Conservation (phyloP, 2,329 filamentous ascomycete genomes). For the Xylaria hypoxylon region DNA sequence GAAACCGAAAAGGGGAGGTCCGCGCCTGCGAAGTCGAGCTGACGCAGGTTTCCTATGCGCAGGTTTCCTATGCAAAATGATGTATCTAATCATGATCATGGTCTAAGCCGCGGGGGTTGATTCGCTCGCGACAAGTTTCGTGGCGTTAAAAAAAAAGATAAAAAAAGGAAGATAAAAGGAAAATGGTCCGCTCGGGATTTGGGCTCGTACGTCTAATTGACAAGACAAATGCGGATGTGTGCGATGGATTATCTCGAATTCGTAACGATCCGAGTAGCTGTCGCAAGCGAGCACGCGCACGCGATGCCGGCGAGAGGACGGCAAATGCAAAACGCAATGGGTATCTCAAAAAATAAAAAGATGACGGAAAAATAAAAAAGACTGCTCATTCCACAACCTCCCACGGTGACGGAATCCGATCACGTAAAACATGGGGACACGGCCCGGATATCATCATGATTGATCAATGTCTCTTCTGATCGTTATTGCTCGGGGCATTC, state of each 20-base stretch:
- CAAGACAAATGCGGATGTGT: conserved; percentile 16
- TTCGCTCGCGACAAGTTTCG: not conserved
- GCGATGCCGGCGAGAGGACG: conserved; percentile 20
- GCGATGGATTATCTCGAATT: conserved; percentile 13
- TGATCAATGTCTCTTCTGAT: conserved; percentile 46
- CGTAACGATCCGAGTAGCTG: conserved; percentile 9
- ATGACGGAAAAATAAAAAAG: conserved; percentile 6
- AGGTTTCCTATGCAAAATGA: conserved; percentile 23
- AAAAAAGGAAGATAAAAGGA: too few relatives aligned
- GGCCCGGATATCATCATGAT: not conserved
- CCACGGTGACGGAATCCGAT: not conserved
- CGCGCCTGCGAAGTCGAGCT: conserved; percentile 5
- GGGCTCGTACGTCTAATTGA: conserved; percentile 23
- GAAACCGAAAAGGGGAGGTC: not conserved
- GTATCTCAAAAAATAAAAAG: conserved; percentile 49
- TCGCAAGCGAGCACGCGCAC: conserved; percentile 2
- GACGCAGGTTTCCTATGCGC: not conserved
- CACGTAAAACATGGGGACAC: not conserved
- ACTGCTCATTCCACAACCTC: not conserved
- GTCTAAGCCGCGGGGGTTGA: conserved; percentile 18
- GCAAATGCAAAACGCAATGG: conserved; percentile 44
- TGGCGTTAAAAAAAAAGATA: not conserved
- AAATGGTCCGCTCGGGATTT: not conserved
- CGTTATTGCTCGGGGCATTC: conserved; percentile 36
- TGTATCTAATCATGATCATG: conserved; percentile 37